A percentile compares a stretch with the other conserved stretches of the same genome.
Conservation (phyloP, 345 rosid species). For the Iberis pinnata region DNA sequence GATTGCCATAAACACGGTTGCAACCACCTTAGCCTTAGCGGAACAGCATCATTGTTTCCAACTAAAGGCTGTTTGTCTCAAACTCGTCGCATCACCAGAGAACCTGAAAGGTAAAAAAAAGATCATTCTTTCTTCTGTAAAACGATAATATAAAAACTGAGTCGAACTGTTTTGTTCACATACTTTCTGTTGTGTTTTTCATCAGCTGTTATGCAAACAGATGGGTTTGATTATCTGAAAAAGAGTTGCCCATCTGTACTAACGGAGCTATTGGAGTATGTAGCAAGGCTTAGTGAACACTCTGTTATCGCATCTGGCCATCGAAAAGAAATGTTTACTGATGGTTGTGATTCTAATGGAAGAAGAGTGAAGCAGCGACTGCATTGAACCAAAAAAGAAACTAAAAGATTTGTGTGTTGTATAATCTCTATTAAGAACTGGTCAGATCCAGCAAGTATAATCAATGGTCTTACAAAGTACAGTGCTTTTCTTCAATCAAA, state of each 20-base stretch:
- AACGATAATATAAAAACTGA: too few species aligned
- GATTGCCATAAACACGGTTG: conserved; percentile 67
- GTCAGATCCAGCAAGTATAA: conserved; percentile 6
- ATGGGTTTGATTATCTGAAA: conserved; percentile 57
- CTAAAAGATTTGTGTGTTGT: conserved; percentile 16
- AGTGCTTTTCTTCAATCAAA: not conserved
- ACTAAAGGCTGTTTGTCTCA: conserved; percentile 65
- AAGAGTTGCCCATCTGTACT: conserved; percentile 54
- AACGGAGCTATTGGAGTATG: conserved; percentile 48
- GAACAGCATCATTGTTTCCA: conserved; percentile 72
- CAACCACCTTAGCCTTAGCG: conserved; percentile 76
- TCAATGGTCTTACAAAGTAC: not conserved
- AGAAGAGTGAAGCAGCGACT: conserved; percentile 72
- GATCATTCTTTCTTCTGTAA: not conserved
- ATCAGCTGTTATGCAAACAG: conserved; percentile 74
- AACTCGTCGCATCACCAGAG: conserved; percentile 51
- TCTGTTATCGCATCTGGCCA: conserved; percentile 38
- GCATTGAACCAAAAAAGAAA: conserved; percentile 16
- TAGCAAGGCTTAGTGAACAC: conserved; percentile 52
- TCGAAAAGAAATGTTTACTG: conserved; percentile 38
- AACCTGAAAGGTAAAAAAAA: conserved; percentile 50
- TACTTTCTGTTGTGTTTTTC: not conserved
- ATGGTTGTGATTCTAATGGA: conserved; percentile 49
- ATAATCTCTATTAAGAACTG: conserved; percentile 15
- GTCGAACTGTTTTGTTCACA: too few species aligned